These are phyloP conservation scores for Tylopilus rubrobrunneus DNA, from an alignment of 768 basidiomycete genomes.

Conservation along the genomic window DNA sequence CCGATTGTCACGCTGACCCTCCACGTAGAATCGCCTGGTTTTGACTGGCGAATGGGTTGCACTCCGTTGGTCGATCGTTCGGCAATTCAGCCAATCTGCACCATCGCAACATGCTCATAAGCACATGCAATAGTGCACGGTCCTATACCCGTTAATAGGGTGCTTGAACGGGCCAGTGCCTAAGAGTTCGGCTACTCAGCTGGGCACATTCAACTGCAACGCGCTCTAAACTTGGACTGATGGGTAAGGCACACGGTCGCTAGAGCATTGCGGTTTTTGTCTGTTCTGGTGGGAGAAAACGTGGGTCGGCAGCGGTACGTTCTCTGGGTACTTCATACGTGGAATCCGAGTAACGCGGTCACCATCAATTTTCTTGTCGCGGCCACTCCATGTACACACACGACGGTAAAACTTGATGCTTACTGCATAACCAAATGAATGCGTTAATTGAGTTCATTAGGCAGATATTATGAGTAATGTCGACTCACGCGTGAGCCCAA, in stretches of 20 bases:
- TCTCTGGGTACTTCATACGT: not conserved
- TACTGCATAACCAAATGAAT: not conserved
- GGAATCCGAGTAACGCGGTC: not conserved
- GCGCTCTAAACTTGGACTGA: not conserved
- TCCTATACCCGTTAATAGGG: not conserved
- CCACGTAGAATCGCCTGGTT: not conserved
- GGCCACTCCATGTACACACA: not conserved
- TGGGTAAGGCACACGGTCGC: not conserved
- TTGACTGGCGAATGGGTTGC: not conserved
- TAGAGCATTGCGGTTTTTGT: not conserved
- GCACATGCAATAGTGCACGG: not conserved
- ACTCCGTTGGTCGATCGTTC: slow-evolving; percentile 1
- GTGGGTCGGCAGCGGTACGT: not conserved
- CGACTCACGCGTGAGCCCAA: not conserved
- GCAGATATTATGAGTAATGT: no score
- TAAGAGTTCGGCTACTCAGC: slow-evolving; percentile 7
- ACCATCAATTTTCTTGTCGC: not conserved
- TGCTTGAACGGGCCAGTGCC: slow-evolving; percentile 7
- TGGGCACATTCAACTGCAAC: slow-evolving; percentile 1
- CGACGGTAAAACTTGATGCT: not conserved
- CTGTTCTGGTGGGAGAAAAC: not conserved
- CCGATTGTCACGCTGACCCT: not conserved
- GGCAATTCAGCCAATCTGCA: not conserved
- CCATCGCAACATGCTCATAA: not conserved
- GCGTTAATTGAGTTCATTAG: no score